Percentiles rank a stretch among this genome's conserved stretches.
phyloP scores from a whole-genome alignment of 1,139 yeast species.

The Sugiyamaella xylanicola region DNA sequence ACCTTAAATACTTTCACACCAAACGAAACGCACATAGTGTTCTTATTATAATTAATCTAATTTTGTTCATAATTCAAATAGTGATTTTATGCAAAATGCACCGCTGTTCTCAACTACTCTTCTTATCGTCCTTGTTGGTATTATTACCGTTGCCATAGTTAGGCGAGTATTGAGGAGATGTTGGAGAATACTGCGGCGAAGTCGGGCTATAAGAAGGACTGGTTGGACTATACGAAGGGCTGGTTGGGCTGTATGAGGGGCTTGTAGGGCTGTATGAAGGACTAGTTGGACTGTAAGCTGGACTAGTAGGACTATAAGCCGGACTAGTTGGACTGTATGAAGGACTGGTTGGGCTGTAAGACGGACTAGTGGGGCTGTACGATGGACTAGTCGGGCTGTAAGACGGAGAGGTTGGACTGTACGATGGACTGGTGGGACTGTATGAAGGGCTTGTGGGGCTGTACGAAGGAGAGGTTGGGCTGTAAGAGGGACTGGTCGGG shows the following conservation, averaged over 20 bases:
- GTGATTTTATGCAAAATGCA: not conserved
- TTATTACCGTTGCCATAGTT: constrained; percentile 9
- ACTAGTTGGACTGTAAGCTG: constrained; percentile 64
- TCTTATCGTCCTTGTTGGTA: constrained; percentile 10
- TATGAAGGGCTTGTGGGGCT: constrained; percentile 74
- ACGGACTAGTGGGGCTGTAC: constrained; percentile 65
- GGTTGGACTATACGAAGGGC: constrained; percentile 58
- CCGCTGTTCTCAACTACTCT: not conserved
- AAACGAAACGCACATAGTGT: constrained; percentile 1
- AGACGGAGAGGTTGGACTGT: constrained; percentile 63
- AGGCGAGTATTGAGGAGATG: constrained; percentile 64
- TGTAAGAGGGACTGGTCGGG: constrained; percentile 71
- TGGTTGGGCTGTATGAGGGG: constrained; percentile 61
- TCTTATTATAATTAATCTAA: not conserved
- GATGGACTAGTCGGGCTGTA: constrained; percentile 61
- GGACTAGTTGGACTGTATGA: constrained; percentile 50
- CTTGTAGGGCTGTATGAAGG: constrained; percentile 64
- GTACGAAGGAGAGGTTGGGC: constrained; percentile 76
- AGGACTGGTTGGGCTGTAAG: constrained; percentile 63
- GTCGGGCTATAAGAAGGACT: constrained; percentile 69
- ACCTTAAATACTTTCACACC: not conserved
- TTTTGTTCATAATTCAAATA: not conserved
- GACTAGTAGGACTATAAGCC: constrained; percentile 66
- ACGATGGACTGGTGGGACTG: constrained; percentile 71
- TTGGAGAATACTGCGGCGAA: constrained; percentile 67